These are phyloP conservation scores for Puccinia hordei DNA, from an alignment of 1,284 basidiomycete species.

Conservation along the genomic window DNA sequence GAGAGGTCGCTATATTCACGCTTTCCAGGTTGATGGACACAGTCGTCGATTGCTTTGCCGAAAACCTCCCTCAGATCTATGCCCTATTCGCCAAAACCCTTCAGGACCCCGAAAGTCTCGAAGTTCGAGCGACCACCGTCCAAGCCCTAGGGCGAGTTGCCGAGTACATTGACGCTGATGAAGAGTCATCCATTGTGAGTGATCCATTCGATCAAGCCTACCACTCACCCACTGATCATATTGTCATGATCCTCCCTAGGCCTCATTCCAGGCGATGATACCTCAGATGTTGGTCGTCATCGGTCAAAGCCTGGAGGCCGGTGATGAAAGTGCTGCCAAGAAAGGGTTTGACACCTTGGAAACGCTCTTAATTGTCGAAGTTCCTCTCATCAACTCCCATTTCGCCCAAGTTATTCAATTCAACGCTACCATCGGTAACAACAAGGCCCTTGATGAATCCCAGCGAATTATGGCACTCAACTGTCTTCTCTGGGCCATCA, in stretches of 20 bases:
- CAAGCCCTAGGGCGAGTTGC: slow-evolving; percentile 88
- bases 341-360: slow-evolving; percentile 95
- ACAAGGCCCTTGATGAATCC: slow-evolving; percentile 75
- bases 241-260: slow-evolving; percentile 64
- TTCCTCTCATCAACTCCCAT: slow-evolving; percentile 84
- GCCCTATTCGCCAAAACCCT: slow-evolving; percentile 78
- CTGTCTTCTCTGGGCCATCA: slow-evolving; percentile 91
- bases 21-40: slow-evolving; percentile 89
- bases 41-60: slow-evolving; percentile 82
- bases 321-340: slow-evolving; percentile 79
- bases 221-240: not conserved
- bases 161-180: slow-evolving; percentile 85
- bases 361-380: slow-evolving; percentile 90
- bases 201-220: not conserved
- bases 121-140: slow-evolving; percentile 88
- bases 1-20: slow-evolving; percentile 88
- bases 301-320: slow-evolving; percentile 78
- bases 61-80: slow-evolving; percentile 77
- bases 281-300: slow-evolving; percentile 89
- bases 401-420: slow-evolving; percentile 86
- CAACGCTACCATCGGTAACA: slow-evolving; percentile 80
- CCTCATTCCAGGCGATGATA: slow-evolving; percentile 84
- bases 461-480: slow-evolving; percentile 90
- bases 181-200: slow-evolving; percentile 81
- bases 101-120: slow-evolving; percentile 80